Evolutionary conservation across 176 grass and related monocot species (phyloP), one percentile per base, ranked within the genome.

Genomic region (Typha latifolia): DNA sequence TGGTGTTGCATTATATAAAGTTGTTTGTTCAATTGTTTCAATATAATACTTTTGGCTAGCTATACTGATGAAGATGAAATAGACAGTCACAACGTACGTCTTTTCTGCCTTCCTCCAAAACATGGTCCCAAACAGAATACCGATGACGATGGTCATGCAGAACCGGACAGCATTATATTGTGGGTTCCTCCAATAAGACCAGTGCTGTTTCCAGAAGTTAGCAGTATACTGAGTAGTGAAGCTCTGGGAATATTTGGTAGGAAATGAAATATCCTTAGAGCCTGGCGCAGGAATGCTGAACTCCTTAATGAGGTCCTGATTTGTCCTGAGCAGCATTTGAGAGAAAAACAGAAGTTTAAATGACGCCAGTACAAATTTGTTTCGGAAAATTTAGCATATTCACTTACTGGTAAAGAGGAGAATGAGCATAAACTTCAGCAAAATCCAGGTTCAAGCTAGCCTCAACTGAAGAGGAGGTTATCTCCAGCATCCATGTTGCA

Each of bases 401-500:
- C 20, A 68, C 76, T 72, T 81, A 96, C 91, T 74, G 80, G 67
- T 89, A 91, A 24, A 89, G 80, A 23, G 24, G 16, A 26, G 92
- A 96, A 59, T 75, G 72, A 27, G 80, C 77, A 80, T 96, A 96
- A 75, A 89, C 72, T 72, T 96, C 88, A 77, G 80, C 78, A 84
- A 91, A 97, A 23, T 89, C 80, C 19, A 97, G 12, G 12, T 84
- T 78, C 27, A 89, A 51, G 34, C 18, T 66, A 81, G 88, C 75
- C 75, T 92, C 88, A 19, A 82, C 70, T 68, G 79, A 47, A 49
- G 85, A 52, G 15, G 85, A 71, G 49, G 74, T 96, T 66, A 96
- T 77, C 77, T 97, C 93, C 22, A 97, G 51, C 75, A 89, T 82
- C 93, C 93, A 97, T 49, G 93, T 97, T 18, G 93, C 93, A 53